A percentile compares a stretch with the other conserved stretches of the same genome.
These are phyloP conservation scores for Diplocarpon rosae DNA, from an alignment of 2,329 filamentous ascomycete species.

Conservation along the genomic window DNA sequence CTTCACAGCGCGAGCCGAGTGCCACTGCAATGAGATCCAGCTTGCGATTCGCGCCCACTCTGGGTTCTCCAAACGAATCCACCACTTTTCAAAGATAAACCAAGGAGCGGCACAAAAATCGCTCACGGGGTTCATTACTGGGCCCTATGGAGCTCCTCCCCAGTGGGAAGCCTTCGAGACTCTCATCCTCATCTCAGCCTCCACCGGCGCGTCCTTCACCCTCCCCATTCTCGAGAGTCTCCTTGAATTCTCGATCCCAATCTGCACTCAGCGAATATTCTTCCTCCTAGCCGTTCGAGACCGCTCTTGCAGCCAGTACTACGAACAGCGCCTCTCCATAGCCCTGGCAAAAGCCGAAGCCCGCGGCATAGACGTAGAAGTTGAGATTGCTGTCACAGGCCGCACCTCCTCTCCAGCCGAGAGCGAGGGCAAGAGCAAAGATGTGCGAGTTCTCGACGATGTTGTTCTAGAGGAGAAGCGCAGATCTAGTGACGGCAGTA, in stretches of 20 bases:
- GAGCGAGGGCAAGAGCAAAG: background rate
- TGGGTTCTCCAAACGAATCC: conserved; percentile 46
- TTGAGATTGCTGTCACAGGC: conserved; percentile 43
- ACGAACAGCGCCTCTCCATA: conserved; percentile 38
- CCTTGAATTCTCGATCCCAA: conserved; percentile 31
- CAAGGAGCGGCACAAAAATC: conserved; percentile 21
- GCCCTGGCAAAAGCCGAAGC: conserved; percentile 33
- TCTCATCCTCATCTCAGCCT: conserved; percentile 47
- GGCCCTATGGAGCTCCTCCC: conserved; percentile 45
- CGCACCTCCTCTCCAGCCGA: background rate
- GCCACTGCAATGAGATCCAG: conserved; percentile 42
- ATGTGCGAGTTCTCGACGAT: background rate
- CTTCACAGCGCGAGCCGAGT: conserved; percentile 34
- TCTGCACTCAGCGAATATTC: conserved; percentile 42
- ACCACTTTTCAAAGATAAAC: conserved; percentile 34
- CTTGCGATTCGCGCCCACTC: conserved; percentile 44
- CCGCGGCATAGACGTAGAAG: conserved; percentile 37
- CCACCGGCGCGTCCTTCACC: conserved; percentile 52
- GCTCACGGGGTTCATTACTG: conserved; percentile 39
- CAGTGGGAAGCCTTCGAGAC: conserved; percentile 49
- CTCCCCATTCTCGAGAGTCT: conserved; percentile 48
- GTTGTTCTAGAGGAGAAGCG: background rate
- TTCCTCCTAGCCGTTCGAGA: conserved; percentile 42
- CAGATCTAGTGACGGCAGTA: background rate
- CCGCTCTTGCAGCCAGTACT: conserved; percentile 44